Base-by-base conservation (phyloP, 2,329 filamentous ascomycete genomes). In the Lasiodiplodia gonubiensis region DNA sequence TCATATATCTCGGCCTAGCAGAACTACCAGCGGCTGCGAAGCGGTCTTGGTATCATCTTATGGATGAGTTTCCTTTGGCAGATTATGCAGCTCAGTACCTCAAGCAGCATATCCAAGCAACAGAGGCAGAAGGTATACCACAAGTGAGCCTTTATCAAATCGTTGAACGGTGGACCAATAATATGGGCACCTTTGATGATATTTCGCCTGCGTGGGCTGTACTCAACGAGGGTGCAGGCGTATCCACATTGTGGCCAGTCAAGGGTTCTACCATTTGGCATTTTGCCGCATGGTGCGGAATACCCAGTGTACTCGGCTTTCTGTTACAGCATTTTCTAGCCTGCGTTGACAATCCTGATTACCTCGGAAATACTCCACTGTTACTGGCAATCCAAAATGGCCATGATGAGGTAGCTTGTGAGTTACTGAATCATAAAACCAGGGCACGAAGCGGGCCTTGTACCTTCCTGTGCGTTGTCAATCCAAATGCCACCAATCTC, bases 391-490 rank as follows among this genome's bases (percentile, higher is more conserved):
- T 49, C 16, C n/a, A 21, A 11, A 21, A 49, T 4, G 46, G 46
- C 4, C 21, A 23, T 2, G 7, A 49, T 11, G 21, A 25, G 4
- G 23, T 49, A 21, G 46, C 46, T 21, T 11, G 2, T 1, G 21
- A 18, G 1, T n/a, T 49, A 11, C 2, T 49, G 4, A 7, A 12
- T 7, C 5, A 2, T 5, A 27, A 5, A 27, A 5, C 27, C 5
- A 27, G 2, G 27, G 27, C 5, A 2, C 27, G 5, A 27, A 27
- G 5, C 27, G n/a, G n/a, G 3, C 27, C 2, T 27, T 3, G 27
- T 27, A 1, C 3, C 30, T 1, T 8, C 5, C 1, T 1, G 30
- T 1, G 6, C 6, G 2, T 30, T 3, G 30, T 30, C 30, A 8
- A 30, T 2, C 30, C 30, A 8, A 8, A 30, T 30, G 5, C 8